Evolutionary conservation across 192 early-diverging fungal species (phyloP), one percentile per base, ranked within the genome.

Genomic region (Phlyctochytrium planicorne): DNA sequence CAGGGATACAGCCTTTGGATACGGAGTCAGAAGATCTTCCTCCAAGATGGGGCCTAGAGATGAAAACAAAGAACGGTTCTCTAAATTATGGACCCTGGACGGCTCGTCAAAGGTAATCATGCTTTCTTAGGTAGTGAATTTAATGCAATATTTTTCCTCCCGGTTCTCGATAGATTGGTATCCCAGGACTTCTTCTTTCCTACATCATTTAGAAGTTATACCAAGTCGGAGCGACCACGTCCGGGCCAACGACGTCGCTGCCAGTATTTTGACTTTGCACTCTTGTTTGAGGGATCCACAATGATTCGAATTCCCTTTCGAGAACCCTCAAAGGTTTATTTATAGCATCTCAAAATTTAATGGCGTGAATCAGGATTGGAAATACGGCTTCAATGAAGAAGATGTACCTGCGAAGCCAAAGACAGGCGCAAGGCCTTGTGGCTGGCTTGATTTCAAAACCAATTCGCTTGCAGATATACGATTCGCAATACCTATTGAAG

Each of bases 71-170:
- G 31, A 81, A 88, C 68, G 88, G 78, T 2, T 75, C 80, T 3
- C 60, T 92, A 0, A 80, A 87, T 37, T 93, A 93, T 62, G 91
- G 91, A 1, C 91, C 91, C 17, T 93, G 91, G 91, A 82, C 89
- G 14, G 88, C 91, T 71, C 79, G 89, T 27, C 91, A 93, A 60
- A 76, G 90, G 82, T 83, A 68, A 24, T 20, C 53, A 34, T 62
- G 30, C 36, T 68, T 24, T 59, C 16, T 14, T 57, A 14, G 16
- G 24, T 63, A 47, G 20, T n/a, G n/a, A n/a, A n/a, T n/a, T n/a
- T n/a, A n/a, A n/a, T n/a, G n/a, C n/a, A n/a, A n/a, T n/a, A n/a
- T n/a, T n/a, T n/a, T n/a, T n/a, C n/a, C n/a, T n/a, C n/a, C n/a
- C n/a, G n/a, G n/a, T n/a, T n/a, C n/a, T n/a, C n/a, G n/a, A n/a